Evolutionary conservation across 2,329 filamentous ascomycete genomes (phyloP).

Genomic region (Alternaria incomplexa): DNA sequence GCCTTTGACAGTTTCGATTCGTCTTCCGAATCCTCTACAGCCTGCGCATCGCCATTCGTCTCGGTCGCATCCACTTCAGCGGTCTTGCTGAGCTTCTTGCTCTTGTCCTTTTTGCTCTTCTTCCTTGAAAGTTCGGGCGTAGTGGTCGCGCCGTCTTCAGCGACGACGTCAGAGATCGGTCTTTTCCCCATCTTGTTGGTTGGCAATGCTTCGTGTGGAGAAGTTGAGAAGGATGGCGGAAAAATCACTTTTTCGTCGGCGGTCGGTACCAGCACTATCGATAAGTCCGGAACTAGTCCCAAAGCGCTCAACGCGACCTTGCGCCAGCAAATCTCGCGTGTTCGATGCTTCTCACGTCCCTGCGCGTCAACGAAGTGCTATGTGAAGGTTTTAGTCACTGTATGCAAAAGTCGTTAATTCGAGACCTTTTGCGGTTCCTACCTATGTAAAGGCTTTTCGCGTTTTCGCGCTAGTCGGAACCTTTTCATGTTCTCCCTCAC

Average conservation of each 20-base stretch:
- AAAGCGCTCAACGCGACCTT: constrained; percentile 1
- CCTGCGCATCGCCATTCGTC: constrained; percentile 24
- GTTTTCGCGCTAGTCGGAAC: constrained; percentile 1
- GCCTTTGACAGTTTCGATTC: constrained; percentile 49
- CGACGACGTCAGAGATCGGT: constrained; percentile 40
- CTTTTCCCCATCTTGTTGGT: constrained; percentile 45
- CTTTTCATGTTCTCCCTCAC: not conserved
- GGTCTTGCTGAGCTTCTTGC: constrained; percentile 34
- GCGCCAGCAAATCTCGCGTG: constrained; percentile 3
- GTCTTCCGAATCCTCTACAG: constrained; percentile 28
- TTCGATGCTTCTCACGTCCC: not conserved
- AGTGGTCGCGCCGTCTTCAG: constrained; percentile 29
- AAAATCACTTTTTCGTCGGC: constrained; percentile 23
- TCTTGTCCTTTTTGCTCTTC: constrained; percentile 48
- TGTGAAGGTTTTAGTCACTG: not conserved
- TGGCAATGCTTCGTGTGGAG: not conserved
- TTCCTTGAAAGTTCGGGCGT: constrained; percentile 40
- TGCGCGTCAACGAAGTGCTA: not conserved
- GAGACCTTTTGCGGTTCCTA: not conserved
- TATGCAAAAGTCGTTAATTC: not conserved
- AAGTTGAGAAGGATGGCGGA: constrained; percentile 10
- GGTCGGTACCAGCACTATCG: constrained; percentile 21
- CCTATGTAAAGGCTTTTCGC: not conserved
- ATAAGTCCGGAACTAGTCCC: constrained; percentile 19
- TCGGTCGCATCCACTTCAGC: constrained; percentile 23